phyloP scores from a whole-genome alignment of 805 yeast species.

The Candida ovalis region DNA sequence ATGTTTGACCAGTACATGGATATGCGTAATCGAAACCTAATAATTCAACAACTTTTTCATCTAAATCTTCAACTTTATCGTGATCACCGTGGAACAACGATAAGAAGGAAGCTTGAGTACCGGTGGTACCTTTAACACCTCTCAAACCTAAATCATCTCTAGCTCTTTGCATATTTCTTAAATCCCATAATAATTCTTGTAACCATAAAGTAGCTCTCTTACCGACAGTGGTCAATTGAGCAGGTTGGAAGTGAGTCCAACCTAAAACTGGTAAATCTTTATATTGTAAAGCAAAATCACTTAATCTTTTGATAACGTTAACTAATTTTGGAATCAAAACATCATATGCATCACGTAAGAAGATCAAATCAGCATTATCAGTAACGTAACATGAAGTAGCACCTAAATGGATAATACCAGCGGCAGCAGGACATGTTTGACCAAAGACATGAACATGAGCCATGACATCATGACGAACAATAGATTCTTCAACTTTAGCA shows the following conservation, averaged over 20 bases:
- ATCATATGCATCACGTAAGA: slow-evolving; percentile 93
- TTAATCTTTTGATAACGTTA: slow-evolving; percentile 87
- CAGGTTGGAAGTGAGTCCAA: slow-evolving; percentile 99
- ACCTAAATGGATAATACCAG: slow-evolving; percentile 96
- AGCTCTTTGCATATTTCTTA: slow-evolving; percentile 92
- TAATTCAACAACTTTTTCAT: slow-evolving; percentile 86
- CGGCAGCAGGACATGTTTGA: slow-evolving; percentile 87
- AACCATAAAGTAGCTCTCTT: slow-evolving; percentile 97
- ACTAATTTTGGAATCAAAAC: slow-evolving; percentile 90
- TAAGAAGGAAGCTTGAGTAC: slow-evolving; percentile 96
- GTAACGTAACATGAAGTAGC: slow-evolving; percentile 98
- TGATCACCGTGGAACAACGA: slow-evolving; percentile 95
- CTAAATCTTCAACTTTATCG: slow-evolving; percentile 91
- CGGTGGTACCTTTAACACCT: slow-evolving; percentile 99
- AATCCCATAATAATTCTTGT: slow-evolving; percentile 96
- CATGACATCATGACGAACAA: slow-evolving; percentile 99
- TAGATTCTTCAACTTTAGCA: slow-evolving; percentile 92
- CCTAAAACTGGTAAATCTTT: slow-evolving; percentile 97
- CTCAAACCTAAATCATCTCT: slow-evolving; percentile 94
- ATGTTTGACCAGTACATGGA: slow-evolving; percentile 99
- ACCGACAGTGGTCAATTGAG: slow-evolving; percentile 97
- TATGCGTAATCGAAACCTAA: slow-evolving; percentile 92
- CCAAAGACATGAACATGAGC: slow-evolving; percentile 98
- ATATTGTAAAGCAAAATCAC: slow-evolving; percentile 83
- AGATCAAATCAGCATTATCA: slow-evolving; percentile 96